phyloP scores from a whole-genome alignment of 2,329 filamentous ascomycete genomes.

The Epichloe typhina region DNA sequence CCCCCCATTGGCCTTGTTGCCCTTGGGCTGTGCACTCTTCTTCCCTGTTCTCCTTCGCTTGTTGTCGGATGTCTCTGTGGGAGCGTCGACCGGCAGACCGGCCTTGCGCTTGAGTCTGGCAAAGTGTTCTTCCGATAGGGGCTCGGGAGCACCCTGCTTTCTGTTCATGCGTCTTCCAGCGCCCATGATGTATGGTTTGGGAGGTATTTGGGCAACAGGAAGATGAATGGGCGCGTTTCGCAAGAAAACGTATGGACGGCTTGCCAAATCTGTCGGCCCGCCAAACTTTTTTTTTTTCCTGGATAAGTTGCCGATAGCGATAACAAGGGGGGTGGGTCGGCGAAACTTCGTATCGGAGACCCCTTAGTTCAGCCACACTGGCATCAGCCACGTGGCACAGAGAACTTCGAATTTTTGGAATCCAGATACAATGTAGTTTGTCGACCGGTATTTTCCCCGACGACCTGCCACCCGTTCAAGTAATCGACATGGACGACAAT shows the following conservation, averaged over 20 bases:
- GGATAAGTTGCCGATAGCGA: conserved; percentile 2
- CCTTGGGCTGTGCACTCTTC: conserved; percentile 14
- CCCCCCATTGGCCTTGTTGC: conserved; percentile 6
- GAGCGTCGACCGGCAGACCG: conserved; percentile 49
- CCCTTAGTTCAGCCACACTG: not conserved
- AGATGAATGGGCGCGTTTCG: not conserved
- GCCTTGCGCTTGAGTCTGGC: conserved; percentile 78
- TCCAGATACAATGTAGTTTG: too few relatives aligned
- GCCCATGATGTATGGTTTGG: conserved; percentile 51
- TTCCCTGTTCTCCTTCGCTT: conserved; percentile 11
- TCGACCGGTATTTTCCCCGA: too few relatives aligned
- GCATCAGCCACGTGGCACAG: not conserved
- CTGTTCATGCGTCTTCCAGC: conserved; percentile 74
- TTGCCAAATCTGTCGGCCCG: conserved; percentile 14
- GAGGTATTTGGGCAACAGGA: conserved; percentile 4
- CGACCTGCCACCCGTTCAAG: too few relatives aligned
- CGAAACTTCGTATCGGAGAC: conserved; percentile 19
- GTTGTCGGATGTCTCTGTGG: conserved; percentile 30
- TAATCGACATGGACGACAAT: too few relatives aligned
- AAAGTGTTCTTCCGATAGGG: conserved; percentile 68
- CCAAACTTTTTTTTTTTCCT: conserved; percentile 25
- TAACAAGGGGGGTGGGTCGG: conserved; percentile 19
- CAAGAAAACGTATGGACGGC: not conserved
- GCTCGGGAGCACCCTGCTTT: conserved; percentile 80
- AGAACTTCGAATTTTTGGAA: too few relatives aligned